Conservation (phyloP, 106 monocot genomes). For the Amphibolis antarctica region DNA sequence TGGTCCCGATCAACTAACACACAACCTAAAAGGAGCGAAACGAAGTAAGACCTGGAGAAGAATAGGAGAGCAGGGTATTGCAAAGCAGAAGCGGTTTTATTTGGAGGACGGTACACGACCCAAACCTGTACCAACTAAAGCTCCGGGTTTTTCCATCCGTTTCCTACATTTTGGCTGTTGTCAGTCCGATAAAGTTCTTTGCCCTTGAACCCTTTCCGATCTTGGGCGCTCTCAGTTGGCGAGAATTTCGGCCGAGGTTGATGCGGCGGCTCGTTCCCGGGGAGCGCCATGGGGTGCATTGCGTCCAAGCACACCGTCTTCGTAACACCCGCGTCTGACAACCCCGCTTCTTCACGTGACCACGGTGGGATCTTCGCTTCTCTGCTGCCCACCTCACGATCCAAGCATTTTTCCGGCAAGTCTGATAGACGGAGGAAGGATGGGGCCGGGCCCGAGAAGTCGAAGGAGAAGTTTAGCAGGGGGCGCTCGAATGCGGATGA, state of each 20-base stretch:
- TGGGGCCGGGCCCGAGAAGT: constrained; percentile 2
- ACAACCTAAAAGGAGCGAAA: too few relatives aligned
- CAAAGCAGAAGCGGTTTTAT: too few relatives aligned
- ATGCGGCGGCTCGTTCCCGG: background rate
- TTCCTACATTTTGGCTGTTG: too few relatives aligned
- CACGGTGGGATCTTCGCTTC: constrained; percentile 11
- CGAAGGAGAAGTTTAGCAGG: constrained; percentile 30
- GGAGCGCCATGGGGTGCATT: constrained; percentile 57
- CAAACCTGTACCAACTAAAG: too few relatives aligned
- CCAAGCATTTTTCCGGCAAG: constrained; percentile 4
- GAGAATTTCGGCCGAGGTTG: background rate
- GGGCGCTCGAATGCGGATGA: constrained; percentile 14
- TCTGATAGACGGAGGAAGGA: constrained; percentile 1
- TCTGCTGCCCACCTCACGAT: constrained; percentile 18
- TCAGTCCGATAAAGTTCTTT: too few relatives aligned
- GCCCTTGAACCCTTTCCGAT: background rate
- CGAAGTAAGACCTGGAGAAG: too few relatives aligned
- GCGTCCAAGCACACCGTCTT: constrained; percentile 43
- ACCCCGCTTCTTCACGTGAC: constrained; percentile 12
- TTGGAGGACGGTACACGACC: too few relatives aligned
- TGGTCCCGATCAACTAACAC: too few relatives aligned
- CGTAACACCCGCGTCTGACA: constrained; percentile 38
- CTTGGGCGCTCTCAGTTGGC: background rate
- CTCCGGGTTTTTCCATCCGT: too few relatives aligned
- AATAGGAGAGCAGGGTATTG: too few relatives aligned